Base-by-base conservation (phyloP, 2,329 filamentous ascomycete species). In the Moelleriella libera region DNA sequence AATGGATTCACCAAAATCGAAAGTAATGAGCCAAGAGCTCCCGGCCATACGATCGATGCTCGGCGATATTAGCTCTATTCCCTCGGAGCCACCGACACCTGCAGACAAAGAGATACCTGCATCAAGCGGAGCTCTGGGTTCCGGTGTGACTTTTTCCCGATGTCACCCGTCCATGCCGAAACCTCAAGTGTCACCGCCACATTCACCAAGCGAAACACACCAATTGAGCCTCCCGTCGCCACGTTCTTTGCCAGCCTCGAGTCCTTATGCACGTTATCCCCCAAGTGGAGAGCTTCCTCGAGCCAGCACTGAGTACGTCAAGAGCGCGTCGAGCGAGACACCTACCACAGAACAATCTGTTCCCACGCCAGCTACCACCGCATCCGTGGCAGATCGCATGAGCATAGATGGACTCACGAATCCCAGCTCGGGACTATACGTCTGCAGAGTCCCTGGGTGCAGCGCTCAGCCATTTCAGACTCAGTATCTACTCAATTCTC, bases 391-490 rank as follows among this genome's bases (percentile, higher is more conserved):
- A 21, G 74, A 78, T 51, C 67, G 69, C 45, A 77, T 78, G 73
- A 77, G 74, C 55, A 76, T 77, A 44, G 76, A 80, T 48, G 72
- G 69, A 21, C 70, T 78, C 47, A 74, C 74, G 9, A 74, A 70
- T 55, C 72, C 73, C 4, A 63, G 68, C 39, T 58, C 66, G 45
- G 75, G 72, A 21, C 64, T 64, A 4, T 85, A 75, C 58, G 65
- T 74, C 43, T 89, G 84, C 60, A 70, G 64, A 56, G 67, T 68
- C 45, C 55, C 70, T 6, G 82, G 81, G 7, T 92, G 86, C 60
- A 84, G 62, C 39, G 85, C 85, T 2, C 64, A 71, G 31, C 80
- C 86, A 0, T 92, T 92, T 54, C 83, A 87, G 56, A 92, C 86
- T 0, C 79, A 82, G 55, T 82, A 82, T 64, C 70, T 90, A 8